These are phyloP conservation scores for Rickenella mellea DNA, from an alignment of 768 basidiomycete species.

Conservation along the genomic window DNA sequence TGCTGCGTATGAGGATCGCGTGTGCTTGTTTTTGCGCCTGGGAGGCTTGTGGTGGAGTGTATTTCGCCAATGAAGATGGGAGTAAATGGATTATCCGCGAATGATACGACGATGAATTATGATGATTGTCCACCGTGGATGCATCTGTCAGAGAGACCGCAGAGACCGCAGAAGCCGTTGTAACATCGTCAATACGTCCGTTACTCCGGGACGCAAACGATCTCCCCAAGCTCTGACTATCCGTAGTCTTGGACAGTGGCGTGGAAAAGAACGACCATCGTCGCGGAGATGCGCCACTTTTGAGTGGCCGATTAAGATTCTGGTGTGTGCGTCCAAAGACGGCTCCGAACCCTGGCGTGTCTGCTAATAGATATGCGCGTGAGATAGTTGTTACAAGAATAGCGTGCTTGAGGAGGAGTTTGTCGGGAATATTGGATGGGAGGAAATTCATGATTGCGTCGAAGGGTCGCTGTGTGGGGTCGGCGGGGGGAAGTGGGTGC, in stretches of 20 bases:
- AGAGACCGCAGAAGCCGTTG: constrained; percentile 7
- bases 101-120: neutral
- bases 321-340: constrained; percentile 1
- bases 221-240: neutral
- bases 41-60: constrained; percentile 1
- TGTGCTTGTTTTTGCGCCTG: constrained; percentile 10
- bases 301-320: constrained; percentile 5
- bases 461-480: constrained; percentile 25
- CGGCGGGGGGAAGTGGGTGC: constrained; percentile 13
- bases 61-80: constrained; percentile 16
- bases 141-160: constrained; percentile 14
- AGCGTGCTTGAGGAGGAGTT: constrained; percentile 25
- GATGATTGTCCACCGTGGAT: constrained; percentile 8
- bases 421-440: constrained; percentile 19
- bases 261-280: constrained; percentile 8
- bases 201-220: constrained; percentile 2
- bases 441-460: constrained; percentile 30
- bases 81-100: neutral
- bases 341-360: constrained; percentile 4
- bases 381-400: constrained; percentile 31
- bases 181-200: constrained; percentile 3
- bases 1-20: constrained; percentile 22
- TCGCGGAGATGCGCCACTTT: constrained; percentile 2
- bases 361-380: constrained; percentile 24
- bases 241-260: constrained; percentile 1